Conservation (phyloP, 257 asterid genomes). For the Primulina huaijiensis region DNA sequence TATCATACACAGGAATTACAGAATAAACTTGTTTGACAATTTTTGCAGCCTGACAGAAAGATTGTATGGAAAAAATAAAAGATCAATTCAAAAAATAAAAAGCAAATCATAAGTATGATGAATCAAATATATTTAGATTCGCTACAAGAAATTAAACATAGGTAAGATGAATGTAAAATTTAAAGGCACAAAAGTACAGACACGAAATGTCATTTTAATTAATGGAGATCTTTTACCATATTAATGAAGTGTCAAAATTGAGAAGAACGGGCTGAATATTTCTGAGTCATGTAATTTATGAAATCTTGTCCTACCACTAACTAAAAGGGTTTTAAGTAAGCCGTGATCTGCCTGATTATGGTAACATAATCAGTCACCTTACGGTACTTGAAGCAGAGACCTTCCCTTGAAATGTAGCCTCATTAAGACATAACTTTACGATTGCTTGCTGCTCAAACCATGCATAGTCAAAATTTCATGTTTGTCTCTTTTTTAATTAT, state of each 20-base stretch:
- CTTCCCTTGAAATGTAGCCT: background rate
- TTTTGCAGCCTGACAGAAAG: conserved; percentile 73
- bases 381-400: conserved; percentile 6
- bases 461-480: background rate
- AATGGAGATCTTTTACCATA: conserved; percentile 3
- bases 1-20: conserved; percentile 84
- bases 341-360: background rate
- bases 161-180: conserved; percentile 17
- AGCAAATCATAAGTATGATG: conserved; percentile 11
- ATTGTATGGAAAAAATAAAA: conserved; percentile 19
- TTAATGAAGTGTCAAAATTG: conserved; percentile 1
- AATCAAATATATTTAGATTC: background rate
- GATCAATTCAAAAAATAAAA: conserved; percentile 8
- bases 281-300: background rate
- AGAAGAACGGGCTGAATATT: background rate
- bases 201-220: conserved; percentile 5
- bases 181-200: conserved; percentile 16
- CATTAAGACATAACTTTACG: background rate
- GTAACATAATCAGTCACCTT: background rate
- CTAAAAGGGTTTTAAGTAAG: background rate
- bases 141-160: conserved; percentile 12
- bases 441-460: background rate
- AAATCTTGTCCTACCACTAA: conserved; percentile 1
- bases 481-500: background rate
- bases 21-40: conserved; percentile 86